Evolutionary conservation across 768 basidiomycete genomes (phyloP).

Genomic region (Mycena vulgaris): DNA sequence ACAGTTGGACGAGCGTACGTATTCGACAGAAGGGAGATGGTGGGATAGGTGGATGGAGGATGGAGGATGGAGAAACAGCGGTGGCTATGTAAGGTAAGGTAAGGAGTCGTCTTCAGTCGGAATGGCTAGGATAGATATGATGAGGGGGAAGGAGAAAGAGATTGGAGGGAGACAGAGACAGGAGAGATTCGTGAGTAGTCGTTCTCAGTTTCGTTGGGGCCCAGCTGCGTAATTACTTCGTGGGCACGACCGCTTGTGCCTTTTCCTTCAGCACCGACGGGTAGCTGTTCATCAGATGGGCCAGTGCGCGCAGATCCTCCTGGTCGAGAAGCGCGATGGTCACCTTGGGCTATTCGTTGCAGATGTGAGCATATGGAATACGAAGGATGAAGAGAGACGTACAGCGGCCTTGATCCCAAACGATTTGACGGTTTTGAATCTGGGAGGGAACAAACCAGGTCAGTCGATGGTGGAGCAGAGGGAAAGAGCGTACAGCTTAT

Average conservation of each 20-base stretch:
- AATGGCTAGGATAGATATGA: background rate
- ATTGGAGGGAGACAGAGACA: background rate
- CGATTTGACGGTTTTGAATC: constrained; percentile 77
- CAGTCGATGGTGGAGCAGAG: background rate
- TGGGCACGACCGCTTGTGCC: constrained; percentile 48
- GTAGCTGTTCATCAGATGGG: constrained; percentile 91
- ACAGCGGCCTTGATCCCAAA: constrained; percentile 89
- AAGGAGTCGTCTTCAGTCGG: background rate
- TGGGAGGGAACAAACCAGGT: constrained; percentile 35
- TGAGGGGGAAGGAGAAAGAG: background rate
- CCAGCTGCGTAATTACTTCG: constrained; percentile 38
- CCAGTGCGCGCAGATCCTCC: constrained; percentile 87
- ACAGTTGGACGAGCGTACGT: constrained; percentile 27
- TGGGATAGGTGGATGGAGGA: background rate
- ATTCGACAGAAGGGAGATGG: constrained; percentile 24
- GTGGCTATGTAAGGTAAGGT: constrained; percentile 10
- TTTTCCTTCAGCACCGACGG: constrained; percentile 88
- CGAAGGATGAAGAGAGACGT: constrained; percentile 46
- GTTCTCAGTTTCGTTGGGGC: constrained; percentile 5
- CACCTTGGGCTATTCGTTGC: constrained; percentile 75
- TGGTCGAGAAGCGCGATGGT: constrained; percentile 88
- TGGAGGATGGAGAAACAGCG: constrained; percentile 22
- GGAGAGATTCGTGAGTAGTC: constrained; percentile 18
- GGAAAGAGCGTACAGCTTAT: constrained; percentile 72
- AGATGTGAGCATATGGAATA: background rate